Base-by-base conservation (phyloP, 305 asterid species). In the Fraxinus sp. region DNA sequence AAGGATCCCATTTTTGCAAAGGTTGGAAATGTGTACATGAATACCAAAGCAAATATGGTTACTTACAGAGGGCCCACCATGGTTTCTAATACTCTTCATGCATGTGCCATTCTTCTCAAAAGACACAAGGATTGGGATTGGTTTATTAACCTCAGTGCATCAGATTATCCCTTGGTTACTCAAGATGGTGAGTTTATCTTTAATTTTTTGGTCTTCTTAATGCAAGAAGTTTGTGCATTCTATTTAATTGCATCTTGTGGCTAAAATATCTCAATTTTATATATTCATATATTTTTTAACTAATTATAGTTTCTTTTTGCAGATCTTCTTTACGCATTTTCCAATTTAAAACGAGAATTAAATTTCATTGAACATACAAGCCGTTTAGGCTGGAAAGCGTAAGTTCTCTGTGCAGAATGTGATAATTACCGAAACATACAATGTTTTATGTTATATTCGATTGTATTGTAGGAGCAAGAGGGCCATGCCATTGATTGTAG, bases 81-180 rank as follows among this genome's bases (percentile, higher is more conserved):
- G 99, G 96, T 95, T 72, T 73, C 98, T 11, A 95, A 94, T 79
- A 95, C 99, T 35, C 99, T 95, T 83, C 97, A 95, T 49, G 97
- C 99, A 3, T 94, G 98, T 49, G 95, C 99, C 79, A 88, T 95
- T 89, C 95, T 95, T 76, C 94, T 95, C 59, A 95, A 94, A 93
- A 89, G 64, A 80, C 78, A 62, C 74, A 86, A 86, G 74, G 97
- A 95, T 79, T 39, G 49, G 49, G 49, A 39, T 39, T 39, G 49
- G 49, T 39, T 95, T 87, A 95, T 95, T 64, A 95, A 95, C 83
- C 93, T 94, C 52, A 94, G 99, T 76, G 99, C 99, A 81, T 95
- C 99, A n/a, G 98, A 95, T 89, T 95, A 95, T 88, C 98, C 99
- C 13, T 88, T 95, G 90, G 96, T 95, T 85, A 95, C 99, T 80